Conservation (phyloP, 2,329 filamentous ascomycete species). For the Sporothrix curviconia region DNA sequence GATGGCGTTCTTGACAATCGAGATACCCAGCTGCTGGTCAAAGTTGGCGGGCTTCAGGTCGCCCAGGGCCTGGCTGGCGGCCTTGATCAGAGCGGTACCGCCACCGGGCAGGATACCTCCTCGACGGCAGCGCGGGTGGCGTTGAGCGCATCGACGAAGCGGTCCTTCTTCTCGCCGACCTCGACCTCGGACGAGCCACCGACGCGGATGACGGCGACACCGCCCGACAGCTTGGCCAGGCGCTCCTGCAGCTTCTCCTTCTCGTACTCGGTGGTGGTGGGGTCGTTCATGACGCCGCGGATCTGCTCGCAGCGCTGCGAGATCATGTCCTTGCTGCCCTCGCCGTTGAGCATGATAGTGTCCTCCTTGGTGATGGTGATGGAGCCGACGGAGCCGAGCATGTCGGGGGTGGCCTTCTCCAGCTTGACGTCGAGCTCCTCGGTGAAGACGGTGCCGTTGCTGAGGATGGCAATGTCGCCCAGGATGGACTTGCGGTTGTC, state of each 20-base stretch:
- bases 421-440: conserved; percentile 99
- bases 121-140: conserved; percentile 96
- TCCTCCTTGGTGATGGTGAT: conserved; percentile 99
- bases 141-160: conserved; percentile 96
- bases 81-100: conserved; percentile 97
- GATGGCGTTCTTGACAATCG: conserved; percentile 96
- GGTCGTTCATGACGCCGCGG: conserved; percentile 90
- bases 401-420: conserved; percentile 91
- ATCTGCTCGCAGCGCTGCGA: conserved; percentile 98
- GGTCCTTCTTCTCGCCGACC: conserved; percentile 99
- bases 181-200: conserved; percentile 96
- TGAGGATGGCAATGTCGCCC: conserved; percentile 89
- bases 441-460: conserved; percentile 94
- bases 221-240: conserved; percentile 96
- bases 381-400: conserved; percentile 93
- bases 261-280: conserved; percentile 95
- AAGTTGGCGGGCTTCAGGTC: conserved; percentile 89
- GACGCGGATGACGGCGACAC: conserved; percentile 99
- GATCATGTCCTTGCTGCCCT: conserved; percentile 90
- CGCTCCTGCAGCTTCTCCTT: conserved; percentile 99
- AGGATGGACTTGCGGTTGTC: conserved; percentile 99
- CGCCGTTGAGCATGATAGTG: conserved; percentile 96
- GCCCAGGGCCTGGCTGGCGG: conserved; percentile 78
- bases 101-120: conserved; percentile 97
- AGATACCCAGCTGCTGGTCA: conserved; percentile 97